These are phyloP conservation scores for Podospora conica DNA, from an alignment of 495 filamentous ascomycete genomes.

Conservation along the genomic window DNA sequence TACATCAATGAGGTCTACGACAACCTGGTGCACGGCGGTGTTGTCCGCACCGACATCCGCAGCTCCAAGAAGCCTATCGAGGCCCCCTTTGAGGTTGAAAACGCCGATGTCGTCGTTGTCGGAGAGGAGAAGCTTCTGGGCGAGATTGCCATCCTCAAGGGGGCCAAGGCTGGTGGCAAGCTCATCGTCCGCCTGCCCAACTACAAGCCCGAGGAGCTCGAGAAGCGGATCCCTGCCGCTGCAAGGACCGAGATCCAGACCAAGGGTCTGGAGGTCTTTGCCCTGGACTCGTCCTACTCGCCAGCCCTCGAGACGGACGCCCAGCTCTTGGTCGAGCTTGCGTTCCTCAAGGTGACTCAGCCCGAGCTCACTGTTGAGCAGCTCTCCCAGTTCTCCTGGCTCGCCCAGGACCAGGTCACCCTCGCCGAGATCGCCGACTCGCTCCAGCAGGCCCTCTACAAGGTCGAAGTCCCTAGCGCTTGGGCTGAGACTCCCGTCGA, in stretches of 20 bases:
- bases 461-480: constrained; percentile 65
- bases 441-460: constrained; percentile 61
- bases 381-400: constrained; percentile 26
- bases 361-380: constrained; percentile 52
- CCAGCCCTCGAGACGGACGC: constrained; percentile 60
- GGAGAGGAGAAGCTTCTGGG: constrained; percentile 72
- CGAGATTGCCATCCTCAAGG: constrained; percentile 64
- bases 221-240: constrained; percentile 70
- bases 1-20: constrained; percentile 69
- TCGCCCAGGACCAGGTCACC: constrained; percentile 37
- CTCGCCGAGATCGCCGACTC: constrained; percentile 58
- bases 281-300: constrained; percentile 64
- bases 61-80: constrained; percentile 76
- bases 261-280: constrained; percentile 61
- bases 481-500: constrained; percentile 68
- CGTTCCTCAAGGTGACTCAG: constrained; percentile 70
- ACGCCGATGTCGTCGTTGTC: constrained; percentile 73
- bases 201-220: constrained; percentile 79
- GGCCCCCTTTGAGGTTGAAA: constrained; percentile 70
- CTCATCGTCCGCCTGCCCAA: constrained; percentile 70
- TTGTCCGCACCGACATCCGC: constrained; percentile 77
- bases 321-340: constrained; percentile 60
- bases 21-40: constrained; percentile 82
- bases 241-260: constrained; percentile 62
- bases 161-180: constrained; percentile 62